Conservation (phyloP, 2,329 filamentous ascomycete species). For the Aspergillus cejpii region DNA sequence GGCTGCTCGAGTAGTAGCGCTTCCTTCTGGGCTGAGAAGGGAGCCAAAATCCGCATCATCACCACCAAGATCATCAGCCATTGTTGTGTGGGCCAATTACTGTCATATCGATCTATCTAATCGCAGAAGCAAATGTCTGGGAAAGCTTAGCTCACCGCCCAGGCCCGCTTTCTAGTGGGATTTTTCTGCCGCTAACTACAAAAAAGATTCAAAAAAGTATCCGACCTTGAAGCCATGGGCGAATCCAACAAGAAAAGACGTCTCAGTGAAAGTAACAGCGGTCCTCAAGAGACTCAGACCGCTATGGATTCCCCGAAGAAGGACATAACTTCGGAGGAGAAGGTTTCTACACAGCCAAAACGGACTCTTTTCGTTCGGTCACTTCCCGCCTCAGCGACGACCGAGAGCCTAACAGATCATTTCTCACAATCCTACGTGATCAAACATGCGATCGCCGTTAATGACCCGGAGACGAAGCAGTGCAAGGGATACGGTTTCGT, state of each 20-base stretch:
- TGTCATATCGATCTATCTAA: background rate
- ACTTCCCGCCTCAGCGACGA: constrained; percentile 69
- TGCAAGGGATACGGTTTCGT: constrained; percentile 95
- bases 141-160: constrained; percentile 18
- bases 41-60: constrained; percentile 42
- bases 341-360: constrained; percentile 33
- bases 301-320: constrained; percentile 20
- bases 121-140: background rate
- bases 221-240: constrained; percentile 22
- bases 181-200: constrained; percentile 30
- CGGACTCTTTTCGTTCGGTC: constrained; percentile 86
- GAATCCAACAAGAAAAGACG: constrained; percentile 1
- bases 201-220: constrained; percentile 15
- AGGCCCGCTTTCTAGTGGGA: constrained; percentile 13
- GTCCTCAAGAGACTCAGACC: constrained; percentile 13
- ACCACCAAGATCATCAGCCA: constrained; percentile 44
- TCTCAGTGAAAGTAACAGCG: constrained; percentile 8
- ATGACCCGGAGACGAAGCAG: constrained; percentile 75
- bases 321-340: constrained; percentile 15
- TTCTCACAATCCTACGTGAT: constrained; percentile 93
- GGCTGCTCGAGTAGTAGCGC: constrained; percentile 42
- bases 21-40: constrained; percentile 28
- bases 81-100: constrained; percentile 12
- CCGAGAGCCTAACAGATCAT: constrained; percentile 73
- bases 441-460: constrained; percentile 90